Evolutionary conservation across 495 filamentous ascomycete genomes (phyloP), one percentile per base, ranked within the genome.

Genomic region (Letharia lupina): DNA sequence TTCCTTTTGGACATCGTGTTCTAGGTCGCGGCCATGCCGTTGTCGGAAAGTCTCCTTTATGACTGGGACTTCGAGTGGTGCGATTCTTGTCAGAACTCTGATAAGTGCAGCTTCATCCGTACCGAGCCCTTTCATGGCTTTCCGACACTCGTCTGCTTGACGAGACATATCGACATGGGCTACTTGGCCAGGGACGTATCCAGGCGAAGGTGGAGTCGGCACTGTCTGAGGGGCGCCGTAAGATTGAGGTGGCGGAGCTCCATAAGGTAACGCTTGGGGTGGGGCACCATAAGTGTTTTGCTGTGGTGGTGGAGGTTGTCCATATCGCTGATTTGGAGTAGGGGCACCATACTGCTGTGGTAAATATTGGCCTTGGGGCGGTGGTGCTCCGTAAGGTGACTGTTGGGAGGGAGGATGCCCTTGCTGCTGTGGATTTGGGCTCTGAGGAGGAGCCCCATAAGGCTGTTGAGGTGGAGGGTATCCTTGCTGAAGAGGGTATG

Each of bases 41-140:
- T 82, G 70, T 28, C 76, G 69, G 77, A 89, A 96, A 18, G 87
- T 79, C 13, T 83, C 69, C 47, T 89, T 86, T 61, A 97, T 80
- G 4, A 83, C 79, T 58, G 83, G 81, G 67, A 94, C 82, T 70
- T 93, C 87, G 16, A 89, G 77, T 6, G 91, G 88, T 65, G 95
- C 86, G 62, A 88, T 84, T 39, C 74, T 79, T 0, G 85, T 77
- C 31, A 98, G 78, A 20, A 87, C 76, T 1, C 77, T 75, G 70
- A 92, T 89, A 1, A 96, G 79, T 0, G 83, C 74, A 61, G 83
- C 84, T 74, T 96, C 92, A 70, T 96, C 86, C 0, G 93, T 96
- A 54, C 92, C 93, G 65, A 94, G 87, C 11, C 93, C 91, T 78
- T 95, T 95, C 89, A 96, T 96, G 4, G 93, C 91, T 70, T 83